Evolutionary conservation across 306 rosid species (phyloP).

Genomic region (Ammopiptanthus mongolicus): DNA sequence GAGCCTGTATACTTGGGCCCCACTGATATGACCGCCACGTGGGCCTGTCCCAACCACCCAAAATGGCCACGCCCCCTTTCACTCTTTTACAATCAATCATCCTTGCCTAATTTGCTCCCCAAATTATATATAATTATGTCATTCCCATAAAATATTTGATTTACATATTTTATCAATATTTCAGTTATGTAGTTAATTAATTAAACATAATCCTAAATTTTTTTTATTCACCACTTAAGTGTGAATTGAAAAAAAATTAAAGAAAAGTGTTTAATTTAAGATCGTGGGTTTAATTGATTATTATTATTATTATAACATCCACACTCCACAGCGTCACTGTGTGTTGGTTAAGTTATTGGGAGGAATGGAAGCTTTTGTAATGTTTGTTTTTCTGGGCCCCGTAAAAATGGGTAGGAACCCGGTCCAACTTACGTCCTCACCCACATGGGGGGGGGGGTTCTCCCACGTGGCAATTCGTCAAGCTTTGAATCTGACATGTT

Average conservation of each 20-base stretch:
- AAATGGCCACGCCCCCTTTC: neutral
- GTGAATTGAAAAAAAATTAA: no score
- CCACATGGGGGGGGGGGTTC: slow-evolving; percentile 32
- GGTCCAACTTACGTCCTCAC: slow-evolving; percentile 28
- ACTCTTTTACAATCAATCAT: neutral
- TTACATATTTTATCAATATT: no score
- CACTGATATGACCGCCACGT: slow-evolving; percentile 51
- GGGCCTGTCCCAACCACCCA: slow-evolving; percentile 16
- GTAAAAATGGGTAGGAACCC: slow-evolving; percentile 19
- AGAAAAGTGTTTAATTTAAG: neutral
- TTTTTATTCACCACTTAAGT: no score
- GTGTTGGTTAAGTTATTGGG: no score
- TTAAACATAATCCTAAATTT: no score
- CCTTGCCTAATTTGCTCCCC: neutral
- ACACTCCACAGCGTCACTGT: no score
- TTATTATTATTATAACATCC: no score
- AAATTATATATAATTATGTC: no score
- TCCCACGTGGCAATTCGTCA: slow-evolving; percentile 11
- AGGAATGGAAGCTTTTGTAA: neutral
- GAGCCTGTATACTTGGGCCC: slow-evolving; percentile 41
- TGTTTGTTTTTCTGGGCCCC: slow-evolving; percentile 1
- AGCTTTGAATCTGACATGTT: slow-evolving; percentile 24
- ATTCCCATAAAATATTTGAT: no score
- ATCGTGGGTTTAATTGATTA: neutral
- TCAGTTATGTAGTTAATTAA: no score